Base-by-base conservation (phyloP, 2,329 filamentous ascomycete genomes). In the Trichoderma sp. region DNA sequence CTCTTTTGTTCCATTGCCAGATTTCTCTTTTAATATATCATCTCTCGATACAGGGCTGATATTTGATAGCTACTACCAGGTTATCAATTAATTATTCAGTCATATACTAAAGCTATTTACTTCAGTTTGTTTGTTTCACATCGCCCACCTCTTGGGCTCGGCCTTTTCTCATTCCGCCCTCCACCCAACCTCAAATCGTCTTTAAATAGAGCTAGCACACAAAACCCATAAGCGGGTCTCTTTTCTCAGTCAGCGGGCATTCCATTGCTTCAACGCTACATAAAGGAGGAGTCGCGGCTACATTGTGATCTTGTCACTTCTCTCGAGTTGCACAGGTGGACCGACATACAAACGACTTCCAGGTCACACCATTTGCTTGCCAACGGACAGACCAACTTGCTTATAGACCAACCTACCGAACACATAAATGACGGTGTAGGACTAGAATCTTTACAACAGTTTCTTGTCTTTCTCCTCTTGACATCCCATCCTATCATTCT, bases 171-270 rank as follows among this genome's bases (percentile, higher is more conserved):
- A n/a, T 30, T 28, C 21, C 47, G 24, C 34, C 51, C 51, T 28
- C 64, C 64, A 57, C 51, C 51, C 51, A 18, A 43, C 36, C 43
- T 60, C 28, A 43, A 30, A 9, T 34, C 64, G 24, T 43, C 24
- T 43, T 58, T 43, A 34, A 66, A 56, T 56, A 56, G 47, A 12
- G 24, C 7, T 57, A 30, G 51, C 51, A 57, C 32, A 26, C 30
- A 67, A 14, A 34, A 43, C n/a, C 32, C 34, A 69, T 24, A 60
- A 61, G 56, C 66, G 66, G 66, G 56, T 69, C 65, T 69, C 53
- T 15, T 47, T 47, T 14, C 36, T 14, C 66, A 18, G 47, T 26
- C 56, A 60, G 66, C 66, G 56, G 66, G 66, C 26, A 51, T 69
- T 61, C 56, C 28, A 30, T 61, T 34, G 14, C 24, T 69, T 34